Conservation (phyloP, 306 rosid genomes). For the Acacia melanoxylon region DNA sequence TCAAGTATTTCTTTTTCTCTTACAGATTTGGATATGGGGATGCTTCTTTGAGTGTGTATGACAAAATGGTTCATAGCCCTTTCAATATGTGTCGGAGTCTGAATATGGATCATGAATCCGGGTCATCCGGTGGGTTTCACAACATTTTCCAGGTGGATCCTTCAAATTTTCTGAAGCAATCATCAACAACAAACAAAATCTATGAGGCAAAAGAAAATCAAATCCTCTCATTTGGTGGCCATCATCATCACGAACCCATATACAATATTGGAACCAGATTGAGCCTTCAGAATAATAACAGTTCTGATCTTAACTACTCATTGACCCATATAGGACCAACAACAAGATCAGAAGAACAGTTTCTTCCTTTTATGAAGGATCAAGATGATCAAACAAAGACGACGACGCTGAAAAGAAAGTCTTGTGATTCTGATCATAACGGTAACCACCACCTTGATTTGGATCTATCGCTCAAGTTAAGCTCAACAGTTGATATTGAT, state of each 20-base stretch:
- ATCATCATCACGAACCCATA: constrained; percentile 34
- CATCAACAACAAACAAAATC: constrained; percentile 33
- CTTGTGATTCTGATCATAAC: not conserved
- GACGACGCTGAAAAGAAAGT: constrained; percentile 54
- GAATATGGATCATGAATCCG: constrained; percentile 27
- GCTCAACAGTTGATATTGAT: constrained; percentile 28
- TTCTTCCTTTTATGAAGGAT: constrained; percentile 30
- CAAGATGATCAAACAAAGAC: constrained; percentile 36
- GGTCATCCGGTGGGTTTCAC: constrained; percentile 42
- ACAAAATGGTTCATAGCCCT: constrained; percentile 39
- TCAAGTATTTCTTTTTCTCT: constrained; percentile 4
- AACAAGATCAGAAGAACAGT: constrained; percentile 17
- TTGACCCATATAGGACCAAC: constrained; percentile 25
- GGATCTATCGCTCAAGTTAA: constrained; percentile 70
- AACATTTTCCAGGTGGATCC: constrained; percentile 34
- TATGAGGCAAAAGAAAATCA: constrained; percentile 42
- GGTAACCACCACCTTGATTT: constrained; percentile 41
- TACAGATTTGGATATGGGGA: constrained; percentile 46
- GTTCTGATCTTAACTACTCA: constrained; percentile 11
- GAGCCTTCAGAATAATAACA: not conserved
- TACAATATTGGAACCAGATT: not conserved
- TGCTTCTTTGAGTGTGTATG: constrained; percentile 48
- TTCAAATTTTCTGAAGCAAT: constrained; percentile 38
- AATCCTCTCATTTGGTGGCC: constrained; percentile 37
- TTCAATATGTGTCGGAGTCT: constrained; percentile 22